Conservation (phyloP, 441 rosid genomes). For the Aquilaria agallochum region DNA sequence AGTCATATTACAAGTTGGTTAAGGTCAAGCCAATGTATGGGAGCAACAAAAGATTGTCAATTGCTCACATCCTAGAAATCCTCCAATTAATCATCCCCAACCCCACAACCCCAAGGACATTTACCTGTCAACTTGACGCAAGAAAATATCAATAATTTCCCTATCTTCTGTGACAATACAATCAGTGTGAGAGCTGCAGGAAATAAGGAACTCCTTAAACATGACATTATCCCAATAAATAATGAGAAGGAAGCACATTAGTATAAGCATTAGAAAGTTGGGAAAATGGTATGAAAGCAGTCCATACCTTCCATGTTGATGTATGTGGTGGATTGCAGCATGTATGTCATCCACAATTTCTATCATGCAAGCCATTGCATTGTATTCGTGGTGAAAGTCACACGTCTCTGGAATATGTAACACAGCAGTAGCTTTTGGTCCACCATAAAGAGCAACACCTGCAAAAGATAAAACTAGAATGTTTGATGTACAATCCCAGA, state of each 20-base stretch:
- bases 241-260: constrained; percentile 1
- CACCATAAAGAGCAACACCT: constrained; percentile 62
- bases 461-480: constrained; percentile 11
- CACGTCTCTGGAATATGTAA: constrained; percentile 43
- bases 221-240: background rate
- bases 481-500: background rate
- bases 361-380: constrained; percentile 55
- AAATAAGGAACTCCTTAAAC: background rate
- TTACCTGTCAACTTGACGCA: constrained; percentile 39
- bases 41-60: background rate
- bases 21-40: constrained; percentile 3
- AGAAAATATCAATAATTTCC: constrained; percentile 28
- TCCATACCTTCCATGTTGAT: constrained; percentile 63
- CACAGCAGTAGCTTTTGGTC: constrained; percentile 52
- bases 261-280: constrained; percentile 5
- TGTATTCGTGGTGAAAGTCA: constrained; percentile 65
- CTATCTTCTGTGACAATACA: constrained; percentile 36
- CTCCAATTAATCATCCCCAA: background rate
- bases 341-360: constrained; percentile 68
- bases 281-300: background rate
- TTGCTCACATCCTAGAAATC: background rate
- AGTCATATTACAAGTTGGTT: constrained; percentile 2
- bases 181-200: constrained; percentile 46
- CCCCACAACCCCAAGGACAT: constrained; percentile 1
- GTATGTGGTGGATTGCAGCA: constrained; percentile 66